Evolutionary conservation across 2,329 filamentous ascomycete species (phyloP).

Genomic region (Cercospora nicotianae): DNA sequence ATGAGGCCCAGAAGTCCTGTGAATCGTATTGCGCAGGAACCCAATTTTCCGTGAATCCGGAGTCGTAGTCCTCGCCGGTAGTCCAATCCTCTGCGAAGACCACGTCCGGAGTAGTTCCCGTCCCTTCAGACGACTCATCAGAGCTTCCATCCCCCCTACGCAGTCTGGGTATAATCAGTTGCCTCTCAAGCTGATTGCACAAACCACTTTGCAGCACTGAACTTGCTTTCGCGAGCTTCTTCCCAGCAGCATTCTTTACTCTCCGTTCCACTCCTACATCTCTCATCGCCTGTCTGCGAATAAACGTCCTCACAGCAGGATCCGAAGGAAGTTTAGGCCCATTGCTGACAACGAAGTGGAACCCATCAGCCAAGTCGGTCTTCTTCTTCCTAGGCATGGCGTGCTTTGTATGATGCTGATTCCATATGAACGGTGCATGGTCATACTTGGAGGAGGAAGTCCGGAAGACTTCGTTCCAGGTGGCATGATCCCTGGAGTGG

Average conservation of each 20-base stretch:
- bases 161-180: background rate
- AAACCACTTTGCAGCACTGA: no score
- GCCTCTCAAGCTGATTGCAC: background rate
- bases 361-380: background rate
- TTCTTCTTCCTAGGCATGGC: background rate
- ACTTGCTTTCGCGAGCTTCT: background rate
- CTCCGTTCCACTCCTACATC: conserved; percentile 37
- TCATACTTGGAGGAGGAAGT: background rate
- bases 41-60: background rate
- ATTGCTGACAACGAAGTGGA: background rate
- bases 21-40: no score
- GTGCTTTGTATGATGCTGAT: background rate
- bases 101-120: background rate
- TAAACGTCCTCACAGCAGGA: conserved; percentile 31
- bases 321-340: conserved; percentile 21
- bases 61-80: background rate
- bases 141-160: background rate
- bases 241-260: conserved; percentile 12
- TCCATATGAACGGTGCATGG: background rate
- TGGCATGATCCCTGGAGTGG: background rate
- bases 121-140: background rate
- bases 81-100: background rate
- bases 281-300: conserved; percentile 45
- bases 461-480: background rate
- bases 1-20: background rate